Base-by-base conservation (phyloP, 2,329 filamentous ascomycete genomes). In the Epichloe sylvatica region DNA sequence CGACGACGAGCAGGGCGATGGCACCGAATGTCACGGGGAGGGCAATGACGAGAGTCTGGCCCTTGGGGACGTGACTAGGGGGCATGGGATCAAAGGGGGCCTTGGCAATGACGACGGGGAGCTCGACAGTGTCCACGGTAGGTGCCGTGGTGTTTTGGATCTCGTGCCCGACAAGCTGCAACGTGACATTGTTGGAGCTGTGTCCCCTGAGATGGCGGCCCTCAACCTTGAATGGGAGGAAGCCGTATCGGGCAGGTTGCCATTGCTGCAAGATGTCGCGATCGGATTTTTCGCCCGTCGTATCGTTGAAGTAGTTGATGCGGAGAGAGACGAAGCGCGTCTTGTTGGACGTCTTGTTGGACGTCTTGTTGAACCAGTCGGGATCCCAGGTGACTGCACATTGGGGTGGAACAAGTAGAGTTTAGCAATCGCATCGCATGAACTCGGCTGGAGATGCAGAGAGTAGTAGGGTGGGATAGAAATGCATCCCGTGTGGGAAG, bases 321-420 rank as follows among this genome's bases (percentile, higher is more conserved):
- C 69, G 68, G 57, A 67, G 51, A 35, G 59, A 55, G 48, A 68
- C 56, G 25, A 62, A 60, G 49, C 59, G 56, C 47, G 55, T 66
- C 66, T 53, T 51, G 54, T 43, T 64, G 67, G 23, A 64, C 49
- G 66, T 62, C 45, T 64, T 59, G 54, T 43, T 64, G 67, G 23
- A 64, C 49, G 66, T 62, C 45, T 64, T 59, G 56, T 66, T 65
- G 65, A 76, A 78, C 62, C 67, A 74, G 46, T 68, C 63, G 23
- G 75, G 66, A 55, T 80, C 75, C 76, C 76, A 80, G 30, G 74
- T 77, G 49, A 80, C 76, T 79, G 44, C 7, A 3, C 5, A 13
- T 40, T 12, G 5, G 1, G n/a, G 15, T 3, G 13, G 11, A 34
- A 23, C 38, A 40, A 21, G 5, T 15, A 35, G 8, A 33, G n/a